Percentiles rank a stretch among this genome's conserved stretches.
These are phyloP conservation scores for Venturia pyrina DNA, from an alignment of 2,329 filamentous ascomycete genomes.

Conservation along the genomic window DNA sequence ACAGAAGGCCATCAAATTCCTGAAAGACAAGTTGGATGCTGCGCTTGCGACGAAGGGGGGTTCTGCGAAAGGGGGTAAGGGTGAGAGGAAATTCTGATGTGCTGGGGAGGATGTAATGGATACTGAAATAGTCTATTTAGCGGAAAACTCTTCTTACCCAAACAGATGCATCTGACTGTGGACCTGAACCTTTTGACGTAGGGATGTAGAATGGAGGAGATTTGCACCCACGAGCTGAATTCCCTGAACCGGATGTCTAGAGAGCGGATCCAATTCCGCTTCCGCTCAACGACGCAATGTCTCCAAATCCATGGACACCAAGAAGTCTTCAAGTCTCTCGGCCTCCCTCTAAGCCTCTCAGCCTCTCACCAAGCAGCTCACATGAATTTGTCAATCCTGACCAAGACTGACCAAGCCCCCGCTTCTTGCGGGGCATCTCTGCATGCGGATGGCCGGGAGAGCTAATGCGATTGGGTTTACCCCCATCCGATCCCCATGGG, in stretches of 20 bases:
- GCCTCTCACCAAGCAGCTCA: not conserved
- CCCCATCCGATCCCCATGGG: not conserved
- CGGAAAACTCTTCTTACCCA: too few species aligned
- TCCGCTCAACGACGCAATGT: not conserved
- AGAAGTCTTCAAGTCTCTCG: not conserved
- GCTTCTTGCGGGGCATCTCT: not conserved
- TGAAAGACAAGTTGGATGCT: not conserved
- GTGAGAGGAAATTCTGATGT: too few species aligned
- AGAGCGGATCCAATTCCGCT: too few species aligned
- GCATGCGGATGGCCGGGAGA: not conserved
- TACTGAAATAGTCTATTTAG: too few species aligned
- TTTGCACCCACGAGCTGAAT: too few species aligned
- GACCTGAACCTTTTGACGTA: too few species aligned
- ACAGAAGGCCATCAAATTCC: not conserved
- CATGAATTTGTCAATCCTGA: slow-evolving; percentile 1
- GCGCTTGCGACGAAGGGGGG: not conserved
- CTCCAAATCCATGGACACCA: not conserved
- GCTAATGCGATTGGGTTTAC: not conserved
- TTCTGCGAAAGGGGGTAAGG: too few species aligned
- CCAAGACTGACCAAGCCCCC: not conserved
- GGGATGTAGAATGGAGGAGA: too few species aligned
- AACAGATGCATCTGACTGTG: too few species aligned
- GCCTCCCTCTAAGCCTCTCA: too few species aligned
- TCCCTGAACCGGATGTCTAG: too few species aligned
- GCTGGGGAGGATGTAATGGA: not conserved